phyloP scores from a whole-genome alignment of 2,329 filamentous ascomycete species.

The Pyrenochaeta sp. region DNA sequence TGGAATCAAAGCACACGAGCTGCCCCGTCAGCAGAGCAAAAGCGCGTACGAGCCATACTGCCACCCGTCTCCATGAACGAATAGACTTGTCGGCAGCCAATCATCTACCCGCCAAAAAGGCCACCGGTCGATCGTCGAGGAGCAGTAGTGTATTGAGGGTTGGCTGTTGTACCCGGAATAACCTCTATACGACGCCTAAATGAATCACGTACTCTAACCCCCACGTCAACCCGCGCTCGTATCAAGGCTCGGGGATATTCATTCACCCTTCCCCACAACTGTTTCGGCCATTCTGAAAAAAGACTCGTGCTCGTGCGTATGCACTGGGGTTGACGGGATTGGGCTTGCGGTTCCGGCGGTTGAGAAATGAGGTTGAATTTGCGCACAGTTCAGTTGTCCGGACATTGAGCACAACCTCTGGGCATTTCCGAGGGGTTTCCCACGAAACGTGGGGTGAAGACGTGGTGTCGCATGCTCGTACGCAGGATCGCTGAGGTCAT shows the following conservation, averaged over 20 bases:
- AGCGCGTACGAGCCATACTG: no score
- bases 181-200: slow-evolving; percentile 32
- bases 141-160: no score
- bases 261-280: slow-evolving; percentile 12
- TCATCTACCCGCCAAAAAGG: slow-evolving; percentile 18
- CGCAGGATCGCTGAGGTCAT: slow-evolving; percentile 1
- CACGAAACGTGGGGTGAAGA: no score
- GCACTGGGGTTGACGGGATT: slow-evolving; percentile 9
- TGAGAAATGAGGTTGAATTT: slow-evolving; percentile 13
- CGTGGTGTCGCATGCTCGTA: no score
- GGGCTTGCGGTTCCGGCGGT: slow-evolving; percentile 18
- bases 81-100: slow-evolving; percentile 17
- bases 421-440: slow-evolving; percentile 22
- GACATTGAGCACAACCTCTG: slow-evolving; percentile 9
- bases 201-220: slow-evolving; percentile 38
- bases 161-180: slow-evolving; percentile 14
- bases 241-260: slow-evolving; percentile 21
- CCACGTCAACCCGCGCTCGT: slow-evolving; percentile 31
- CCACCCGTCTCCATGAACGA: no score
- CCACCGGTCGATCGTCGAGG: slow-evolving; percentile 23
- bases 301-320: slow-evolving; percentile 11
- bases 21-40: no score
- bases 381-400: slow-evolving; percentile 4
- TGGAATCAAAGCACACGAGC: slow-evolving; percentile 28
- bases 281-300: slow-evolving; percentile 12